Percentiles rank a stretch among this genome's conserved stretches.
These are phyloP conservation scores for Globisporangium emineosum DNA, from an alignment of 352 stramenopile species.

Conservation along the genomic window DNA sequence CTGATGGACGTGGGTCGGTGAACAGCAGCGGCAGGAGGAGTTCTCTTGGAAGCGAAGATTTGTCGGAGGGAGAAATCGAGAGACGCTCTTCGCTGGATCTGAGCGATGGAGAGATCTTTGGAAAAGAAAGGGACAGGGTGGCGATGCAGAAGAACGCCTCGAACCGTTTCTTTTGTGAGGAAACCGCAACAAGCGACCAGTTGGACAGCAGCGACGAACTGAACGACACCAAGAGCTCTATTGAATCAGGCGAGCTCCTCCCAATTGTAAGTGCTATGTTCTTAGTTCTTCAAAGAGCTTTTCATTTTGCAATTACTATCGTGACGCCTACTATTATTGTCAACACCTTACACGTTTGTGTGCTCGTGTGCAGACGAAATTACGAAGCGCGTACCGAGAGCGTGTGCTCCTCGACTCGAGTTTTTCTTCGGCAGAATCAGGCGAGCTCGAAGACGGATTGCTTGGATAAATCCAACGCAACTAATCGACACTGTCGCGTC, in stretches of 20 bases:
- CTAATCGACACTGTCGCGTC: not conserved
- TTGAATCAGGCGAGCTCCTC: constrained; percentile 57
- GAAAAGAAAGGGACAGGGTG: constrained; percentile 24
- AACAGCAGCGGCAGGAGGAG: constrained; percentile 23
- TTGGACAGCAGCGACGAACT: not conserved
- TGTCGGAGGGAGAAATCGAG: constrained; percentile 44
- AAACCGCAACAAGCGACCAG: constrained; percentile 2
- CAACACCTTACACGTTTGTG: not conserved
- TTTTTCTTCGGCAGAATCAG: constrained; percentile 34
- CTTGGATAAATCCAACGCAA: not conserved
- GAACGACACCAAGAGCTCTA: constrained; percentile 24
- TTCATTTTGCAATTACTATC: not conserved
- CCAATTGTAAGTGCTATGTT: constrained; percentile 23
- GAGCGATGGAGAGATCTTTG: constrained; percentile 72
- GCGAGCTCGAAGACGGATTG: constrained; percentile 30
- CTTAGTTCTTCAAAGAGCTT: not conserved
- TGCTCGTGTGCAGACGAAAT: constrained; percentile 10
- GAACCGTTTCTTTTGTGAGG: not conserved
- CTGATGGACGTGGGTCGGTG: not conserved
- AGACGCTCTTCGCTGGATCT: constrained; percentile 24
- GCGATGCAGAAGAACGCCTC: constrained; percentile 25
- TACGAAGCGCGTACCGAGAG: constrained; percentile 20
- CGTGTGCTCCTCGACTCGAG: constrained; percentile 20
- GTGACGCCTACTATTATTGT: not conserved
- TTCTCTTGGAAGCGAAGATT: constrained; percentile 33